These are phyloP conservation scores for Papiliotrema nemorosa DNA, from an alignment of 1,284 basidiomycete species.

Conservation along the genomic window DNA sequence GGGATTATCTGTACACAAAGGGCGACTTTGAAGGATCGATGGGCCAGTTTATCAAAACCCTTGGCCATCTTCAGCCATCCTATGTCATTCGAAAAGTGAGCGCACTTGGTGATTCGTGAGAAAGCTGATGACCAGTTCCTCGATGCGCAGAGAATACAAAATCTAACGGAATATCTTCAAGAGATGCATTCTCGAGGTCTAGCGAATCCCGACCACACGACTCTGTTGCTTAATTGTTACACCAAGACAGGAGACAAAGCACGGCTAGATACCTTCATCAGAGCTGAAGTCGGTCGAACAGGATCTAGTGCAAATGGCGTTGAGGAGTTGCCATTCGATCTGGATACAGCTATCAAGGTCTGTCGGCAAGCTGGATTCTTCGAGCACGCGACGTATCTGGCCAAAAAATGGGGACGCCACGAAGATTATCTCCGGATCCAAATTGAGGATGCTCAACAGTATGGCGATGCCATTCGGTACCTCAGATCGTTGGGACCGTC, in stretches of 20 bases:
- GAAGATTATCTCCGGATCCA: slow-evolving; percentile 92
- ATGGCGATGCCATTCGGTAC: slow-evolving; percentile 75
- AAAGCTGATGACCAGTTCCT: slow-evolving; percentile 65
- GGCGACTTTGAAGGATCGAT: slow-evolving; percentile 91
- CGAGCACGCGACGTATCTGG: slow-evolving; percentile 90
- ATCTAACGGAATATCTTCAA: slow-evolving; percentile 92
- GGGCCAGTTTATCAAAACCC: slow-evolving; percentile 85
- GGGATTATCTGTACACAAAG: slow-evolving; percentile 86
- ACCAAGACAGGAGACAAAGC: slow-evolving; percentile 91
- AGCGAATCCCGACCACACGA: slow-evolving; percentile 95
- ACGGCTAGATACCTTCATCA: slow-evolving; percentile 87
- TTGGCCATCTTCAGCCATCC: slow-evolving; percentile 84
- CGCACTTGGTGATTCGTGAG: not conserved
- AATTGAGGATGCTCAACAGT: slow-evolving; percentile 86
- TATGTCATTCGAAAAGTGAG: slow-evolving; percentile 92
- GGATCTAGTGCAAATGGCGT: slow-evolving; percentile 47
- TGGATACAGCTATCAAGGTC: slow-evolving; percentile 94
- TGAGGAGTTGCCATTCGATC: slow-evolving; percentile 85
- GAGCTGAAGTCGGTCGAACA: slow-evolving; percentile 62
- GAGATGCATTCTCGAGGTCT: slow-evolving; percentile 84
- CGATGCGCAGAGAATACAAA: slow-evolving; percentile 91
- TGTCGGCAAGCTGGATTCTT: slow-evolving; percentile 96
- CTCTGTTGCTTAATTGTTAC: slow-evolving; percentile 90
- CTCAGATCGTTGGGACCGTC: slow-evolving; percentile 71
- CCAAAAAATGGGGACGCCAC: slow-evolving; percentile 82